These are phyloP conservation scores for Pueraria montana DNA, from an alignment of 306 rosid species.

Conservation along the genomic window DNA sequence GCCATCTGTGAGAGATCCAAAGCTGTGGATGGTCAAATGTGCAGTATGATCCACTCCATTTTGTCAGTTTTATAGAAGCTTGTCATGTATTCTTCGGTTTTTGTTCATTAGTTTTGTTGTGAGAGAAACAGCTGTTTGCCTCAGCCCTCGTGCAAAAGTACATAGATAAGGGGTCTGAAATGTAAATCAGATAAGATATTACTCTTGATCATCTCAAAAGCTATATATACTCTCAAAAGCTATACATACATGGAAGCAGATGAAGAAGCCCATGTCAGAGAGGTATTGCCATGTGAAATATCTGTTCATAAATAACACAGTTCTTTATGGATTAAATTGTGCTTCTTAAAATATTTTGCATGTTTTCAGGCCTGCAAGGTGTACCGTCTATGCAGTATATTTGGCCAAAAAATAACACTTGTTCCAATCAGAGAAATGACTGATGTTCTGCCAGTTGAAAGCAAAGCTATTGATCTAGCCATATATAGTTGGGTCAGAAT, in stretches of 20 bases:
- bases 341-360: conserved; percentile 33
- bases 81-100: conserved; percentile 28
- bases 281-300: conserved; percentile 63
- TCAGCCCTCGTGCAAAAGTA: conserved; percentile 98
- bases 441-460: conserved; percentile 96
- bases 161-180: conserved; percentile 89
- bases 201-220: conserved; percentile 96
- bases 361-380: conserved; percentile 87
- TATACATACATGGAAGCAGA: conserved; percentile 96
- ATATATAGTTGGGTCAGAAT: conserved; percentile 98
- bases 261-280: conserved; percentile 98
- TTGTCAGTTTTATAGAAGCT: conserved; percentile 1
- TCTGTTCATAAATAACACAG: conserved; percentile 17
- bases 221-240: too few species aligned
- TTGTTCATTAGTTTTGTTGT: conserved; percentile 64
- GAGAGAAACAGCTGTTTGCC: conserved; percentile 90
- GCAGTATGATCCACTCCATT: conserved; percentile 70
- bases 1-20: conserved; percentile 99
- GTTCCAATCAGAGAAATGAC: conserved; percentile 99
- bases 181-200: conserved; percentile 90
- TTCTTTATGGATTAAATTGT: conserved; percentile 32
- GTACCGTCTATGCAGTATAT: conserved; percentile 83
- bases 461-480: conserved; percentile 93
- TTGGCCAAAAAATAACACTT: conserved; percentile 73
- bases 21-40: conserved; percentile 99